Evolutionary conservation across 2,329 filamentous ascomycete species (phyloP), one percentile per base, ranked within the genome.

Genomic region (Xylariales sp.): DNA sequence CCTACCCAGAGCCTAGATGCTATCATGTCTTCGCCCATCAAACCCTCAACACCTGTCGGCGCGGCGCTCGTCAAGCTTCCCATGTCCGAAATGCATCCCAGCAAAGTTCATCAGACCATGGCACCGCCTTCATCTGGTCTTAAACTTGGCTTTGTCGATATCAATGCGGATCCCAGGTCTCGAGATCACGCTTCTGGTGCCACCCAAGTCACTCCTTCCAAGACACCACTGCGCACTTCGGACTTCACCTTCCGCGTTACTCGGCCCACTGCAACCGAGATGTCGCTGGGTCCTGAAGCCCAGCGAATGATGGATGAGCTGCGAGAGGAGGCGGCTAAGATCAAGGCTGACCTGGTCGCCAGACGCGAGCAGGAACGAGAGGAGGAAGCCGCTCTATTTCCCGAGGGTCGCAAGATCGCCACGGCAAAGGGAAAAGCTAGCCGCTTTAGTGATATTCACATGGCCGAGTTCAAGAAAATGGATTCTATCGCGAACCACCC

Each of bases 381-480:
- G 19, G 67, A 73, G 31, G 69, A 73, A 14, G 61, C 60, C 11
- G 61, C 67, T 24, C 59, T 64, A 3, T 9, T 11, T 16, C 70
- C 56, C 24, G 58, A 63, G 12, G 66, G 64, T 27, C 83, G 91
- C 50, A 88, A 82, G 62, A 86, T 95, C 56, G 90, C 86, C 5
- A 80, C 80, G 51, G 80, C 90, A 10, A 94, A 84, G 66, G 82
- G 87, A 51, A 90, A 84, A 60, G 76, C 80, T 38, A 71, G 82
- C 36, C 83, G 91, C 33, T 97, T 84, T 66, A 95, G 88, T 59
- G 84, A 88, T 48, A 82, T 79, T 27, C 91, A 97, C 60, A 85
- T 87, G 78, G 81, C 83, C 37, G 79, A 91, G 56, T 96, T 97
- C 68, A 88, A 88, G 66, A 97, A 95, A 71, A 96, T 97, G 91